Evolutionary conservation across 2,329 filamentous ascomycete genomes (phyloP).

Genomic region (Alternaria sp.): DNA sequence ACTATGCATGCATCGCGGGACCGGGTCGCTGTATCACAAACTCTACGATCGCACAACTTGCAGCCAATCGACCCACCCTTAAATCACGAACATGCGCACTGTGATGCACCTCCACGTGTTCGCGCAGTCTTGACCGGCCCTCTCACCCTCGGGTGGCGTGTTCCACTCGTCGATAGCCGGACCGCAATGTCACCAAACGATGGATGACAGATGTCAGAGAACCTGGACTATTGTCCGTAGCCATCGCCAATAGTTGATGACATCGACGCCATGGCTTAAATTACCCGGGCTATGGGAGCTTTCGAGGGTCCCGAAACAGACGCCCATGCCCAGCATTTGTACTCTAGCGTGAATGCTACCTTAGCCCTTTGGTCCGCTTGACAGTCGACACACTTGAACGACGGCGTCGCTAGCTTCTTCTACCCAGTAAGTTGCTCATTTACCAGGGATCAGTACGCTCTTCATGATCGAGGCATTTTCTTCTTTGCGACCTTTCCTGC

Average conservation of each 20-base stretch:
- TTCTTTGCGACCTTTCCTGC: neutral
- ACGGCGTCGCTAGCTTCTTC: constrained; percentile 2
- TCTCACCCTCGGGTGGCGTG: constrained; percentile 6
- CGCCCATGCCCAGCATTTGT: neutral
- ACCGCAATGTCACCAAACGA: constrained; percentile 8
- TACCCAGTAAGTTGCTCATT: neutral
- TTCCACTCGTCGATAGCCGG: constrained; percentile 23
- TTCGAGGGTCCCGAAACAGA: neutral
- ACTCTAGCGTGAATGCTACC: neutral
- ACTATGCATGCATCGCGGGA: constrained; percentile 34
- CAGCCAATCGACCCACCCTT: constrained; percentile 20
- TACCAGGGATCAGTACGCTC: neutral
- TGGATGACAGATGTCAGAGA: constrained; percentile 13
- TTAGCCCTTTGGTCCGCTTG: constrained; percentile 3
- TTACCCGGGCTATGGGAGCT: neutral
- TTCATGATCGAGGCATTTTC: neutral
- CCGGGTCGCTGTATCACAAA: constrained; percentile 24
- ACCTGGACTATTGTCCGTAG: neutral
- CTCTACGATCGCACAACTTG: constrained; percentile 24
- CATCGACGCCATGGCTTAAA: constrained; percentile 3
- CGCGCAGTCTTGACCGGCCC: constrained; percentile 16
- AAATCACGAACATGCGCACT: constrained; percentile 1
- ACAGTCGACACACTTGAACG: constrained; percentile 1
- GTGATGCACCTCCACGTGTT: constrained; percentile 23
- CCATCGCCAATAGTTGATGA: neutral